phyloP scores from a whole-genome alignment of 768 basidiomycete species.

The Gloeopeniophorella convolvens region DNA sequence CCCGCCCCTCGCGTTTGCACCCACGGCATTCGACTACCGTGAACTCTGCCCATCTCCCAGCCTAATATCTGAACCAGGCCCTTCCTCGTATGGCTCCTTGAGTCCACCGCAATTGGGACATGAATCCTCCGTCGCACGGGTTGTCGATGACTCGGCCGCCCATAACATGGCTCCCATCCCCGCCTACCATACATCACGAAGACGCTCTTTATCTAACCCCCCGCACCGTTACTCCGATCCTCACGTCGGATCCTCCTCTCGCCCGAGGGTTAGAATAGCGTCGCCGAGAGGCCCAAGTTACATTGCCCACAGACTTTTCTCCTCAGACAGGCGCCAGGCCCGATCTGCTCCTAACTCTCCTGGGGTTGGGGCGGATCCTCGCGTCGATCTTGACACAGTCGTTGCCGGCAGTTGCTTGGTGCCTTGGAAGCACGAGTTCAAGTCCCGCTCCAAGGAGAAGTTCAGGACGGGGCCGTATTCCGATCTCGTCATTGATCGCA shows the following conservation, averaged over 20 bases:
- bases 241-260: slow-evolving; percentile 15
- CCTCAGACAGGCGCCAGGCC: slow-evolving; percentile 23
- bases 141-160: background rate
- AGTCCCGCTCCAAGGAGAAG: slow-evolving; percentile 24
- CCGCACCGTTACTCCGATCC: background rate
- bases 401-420: slow-evolving; percentile 33
- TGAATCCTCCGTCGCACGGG: background rate
- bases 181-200: background rate
- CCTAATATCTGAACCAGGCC: slow-evolving; percentile 22
- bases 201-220: slow-evolving; percentile 10
- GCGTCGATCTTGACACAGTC: slow-evolving; percentile 20
- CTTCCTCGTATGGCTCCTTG: slow-evolving; percentile 31
- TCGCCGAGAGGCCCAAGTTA: slow-evolving; percentile 40
- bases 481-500: slow-evolving; percentile 9
- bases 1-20: slow-evolving; percentile 58
- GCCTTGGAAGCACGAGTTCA: slow-evolving; percentile 39
- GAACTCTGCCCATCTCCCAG: slow-evolving; percentile 35
- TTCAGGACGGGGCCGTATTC: slow-evolving; percentile 18
- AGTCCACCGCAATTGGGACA: slow-evolving; percentile 1
- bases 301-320: slow-evolving; percentile 50
- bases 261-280: slow-evolving; percentile 42
- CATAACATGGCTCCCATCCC: background rate
- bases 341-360: slow-evolving; percentile 18
- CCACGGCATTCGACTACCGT: slow-evolving; percentile 43
- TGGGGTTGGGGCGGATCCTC: background rate